Conservation (phyloP, 345 rosid genomes). For the Triadica sebifera region DNA sequence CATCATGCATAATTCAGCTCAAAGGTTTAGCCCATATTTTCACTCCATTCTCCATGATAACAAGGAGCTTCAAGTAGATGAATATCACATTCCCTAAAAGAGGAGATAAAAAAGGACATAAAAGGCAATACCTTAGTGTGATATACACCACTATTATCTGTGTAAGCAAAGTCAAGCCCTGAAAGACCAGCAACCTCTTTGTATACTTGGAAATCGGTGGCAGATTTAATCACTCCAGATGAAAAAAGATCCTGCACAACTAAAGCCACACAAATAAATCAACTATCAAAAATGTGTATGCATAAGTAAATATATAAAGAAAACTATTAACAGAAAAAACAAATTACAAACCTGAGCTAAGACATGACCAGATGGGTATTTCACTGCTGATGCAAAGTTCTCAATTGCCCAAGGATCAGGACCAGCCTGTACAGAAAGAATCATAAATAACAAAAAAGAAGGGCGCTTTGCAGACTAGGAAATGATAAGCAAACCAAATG, state of each 20-base stretch:
- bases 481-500: slow-evolving; percentile 3
- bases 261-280: slow-evolving; percentile 20
- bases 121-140: slow-evolving; percentile 73
- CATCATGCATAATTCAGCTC: slow-evolving; percentile 4
- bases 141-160: slow-evolving; percentile 81
- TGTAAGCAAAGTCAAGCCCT: slow-evolving; percentile 91
- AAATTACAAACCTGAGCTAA: slow-evolving; percentile 63
- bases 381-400: slow-evolving; percentile 78
- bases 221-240: slow-evolving; percentile 72
- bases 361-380: slow-evolving; percentile 80
- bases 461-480: background rate
- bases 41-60: slow-evolving; percentile 13
- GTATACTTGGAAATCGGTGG: slow-evolving; percentile 96
- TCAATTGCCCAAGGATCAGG: slow-evolving; percentile 90
- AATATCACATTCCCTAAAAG: slow-evolving; percentile 6
- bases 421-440: slow-evolving; percentile 66
- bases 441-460: slow-evolving; percentile 10
- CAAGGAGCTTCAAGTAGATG: slow-evolving; percentile 8
- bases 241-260: slow-evolving; percentile 78
- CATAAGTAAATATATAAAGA: background rate
- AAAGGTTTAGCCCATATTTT: background rate
- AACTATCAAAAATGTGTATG: slow-evolving; percentile 11
- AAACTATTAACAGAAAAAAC: background rate
- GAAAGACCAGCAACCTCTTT: slow-evolving; percentile 88
- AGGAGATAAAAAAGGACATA: slow-evolving; percentile 2